phyloP scores from a whole-genome alignment of 2,329 filamentous ascomycete genomes.

The Microsporum audouinii region DNA sequence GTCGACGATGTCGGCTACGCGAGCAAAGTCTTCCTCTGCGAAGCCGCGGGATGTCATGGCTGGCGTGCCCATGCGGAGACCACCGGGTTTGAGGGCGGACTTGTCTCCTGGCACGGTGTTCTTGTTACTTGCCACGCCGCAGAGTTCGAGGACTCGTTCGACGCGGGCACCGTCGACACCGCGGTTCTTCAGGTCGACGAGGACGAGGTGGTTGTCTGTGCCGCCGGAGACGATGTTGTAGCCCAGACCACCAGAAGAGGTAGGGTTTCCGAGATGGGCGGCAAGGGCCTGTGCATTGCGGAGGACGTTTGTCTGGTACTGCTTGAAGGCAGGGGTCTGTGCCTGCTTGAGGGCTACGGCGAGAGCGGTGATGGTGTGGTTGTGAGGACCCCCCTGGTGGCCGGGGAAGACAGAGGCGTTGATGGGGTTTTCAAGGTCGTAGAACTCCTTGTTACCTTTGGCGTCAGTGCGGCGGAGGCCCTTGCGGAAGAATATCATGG shows the following conservation, averaged over 20 bases:
- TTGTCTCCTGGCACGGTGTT: conserved; percentile 95
- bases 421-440: conserved; percentile 90
- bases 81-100: conserved; percentile 84
- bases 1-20: conserved; percentile 76
- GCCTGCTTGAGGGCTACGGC: conserved; percentile 94
- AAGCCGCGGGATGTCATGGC: conserved; percentile 98
- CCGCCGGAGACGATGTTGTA: conserved; percentile 93
- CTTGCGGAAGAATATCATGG: conserved; percentile 99
- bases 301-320: conserved; percentile 86
- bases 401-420: conserved; percentile 99
- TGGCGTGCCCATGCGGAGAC: conserved; percentile 85
- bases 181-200: conserved; percentile 82
- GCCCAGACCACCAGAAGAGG: conserved; percentile 56
- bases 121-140: conserved; percentile 97
- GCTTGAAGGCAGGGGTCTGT: conserved; percentile 75
- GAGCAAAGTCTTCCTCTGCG: conserved; percentile 71
- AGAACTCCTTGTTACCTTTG: conserved; percentile 77
- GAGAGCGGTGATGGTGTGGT: conserved; percentile 97
- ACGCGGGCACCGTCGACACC: conserved; percentile 83
- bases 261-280: conserved; percentile 57
- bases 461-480: conserved; percentile 87
- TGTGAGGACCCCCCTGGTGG: conserved; percentile 96
- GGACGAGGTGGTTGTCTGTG: conserved; percentile 95
- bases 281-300: conserved; percentile 89
- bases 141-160: conserved; percentile 79